Conservation (phyloP, 2,329 filamentous ascomycete genomes). For the Aspergillus sp. region DNA sequence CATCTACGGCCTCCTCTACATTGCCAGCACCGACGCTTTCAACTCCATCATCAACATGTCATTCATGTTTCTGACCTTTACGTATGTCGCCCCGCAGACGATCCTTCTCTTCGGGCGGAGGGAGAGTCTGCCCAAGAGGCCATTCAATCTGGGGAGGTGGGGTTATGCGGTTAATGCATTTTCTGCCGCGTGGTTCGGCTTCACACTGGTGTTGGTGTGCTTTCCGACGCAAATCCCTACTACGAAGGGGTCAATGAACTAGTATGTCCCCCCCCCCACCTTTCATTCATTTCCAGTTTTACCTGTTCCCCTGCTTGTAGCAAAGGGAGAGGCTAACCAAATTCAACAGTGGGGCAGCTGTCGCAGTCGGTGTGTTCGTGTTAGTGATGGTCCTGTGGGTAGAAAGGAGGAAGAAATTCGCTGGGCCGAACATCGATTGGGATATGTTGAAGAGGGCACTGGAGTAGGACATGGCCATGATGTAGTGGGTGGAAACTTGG, state of each 20-base stretch:
- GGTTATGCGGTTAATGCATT: slow-evolving; percentile 43
- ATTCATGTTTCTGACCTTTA: slow-evolving; percentile 36
- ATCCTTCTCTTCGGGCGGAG: slow-evolving; percentile 41
- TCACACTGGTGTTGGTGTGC: slow-evolving; percentile 49
- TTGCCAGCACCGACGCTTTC: slow-evolving; percentile 39
- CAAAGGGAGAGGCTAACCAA: background rate
- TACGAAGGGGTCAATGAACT: slow-evolving; percentile 49
- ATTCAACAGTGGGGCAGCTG: slow-evolving; percentile 29
- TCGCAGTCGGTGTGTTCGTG: slow-evolving; percentile 34
- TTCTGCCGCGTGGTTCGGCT: slow-evolving; percentile 44
- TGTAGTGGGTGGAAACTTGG: background rate
- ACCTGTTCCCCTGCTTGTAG: no score
- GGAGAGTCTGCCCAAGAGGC: slow-evolving; percentile 19
- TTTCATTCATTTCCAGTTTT: slow-evolving; percentile 11
- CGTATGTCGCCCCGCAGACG: slow-evolving; percentile 45
- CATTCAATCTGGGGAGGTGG: slow-evolving; percentile 31
- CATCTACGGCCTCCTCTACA: slow-evolving; percentile 37
- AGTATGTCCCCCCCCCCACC: slow-evolving; percentile 23
- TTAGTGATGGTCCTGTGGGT: slow-evolving; percentile 8
- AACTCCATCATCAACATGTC: slow-evolving; percentile 42
- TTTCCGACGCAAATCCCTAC: slow-evolving; percentile 46
- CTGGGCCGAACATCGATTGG: slow-evolving; percentile 13
- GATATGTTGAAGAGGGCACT: background rate
- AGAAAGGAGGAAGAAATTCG: slow-evolving; percentile 10
- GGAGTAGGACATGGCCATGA: background rate